Base-by-base conservation (phyloP, 768 basidiomycete genomes). In the Cyathus striatus region DNA sequence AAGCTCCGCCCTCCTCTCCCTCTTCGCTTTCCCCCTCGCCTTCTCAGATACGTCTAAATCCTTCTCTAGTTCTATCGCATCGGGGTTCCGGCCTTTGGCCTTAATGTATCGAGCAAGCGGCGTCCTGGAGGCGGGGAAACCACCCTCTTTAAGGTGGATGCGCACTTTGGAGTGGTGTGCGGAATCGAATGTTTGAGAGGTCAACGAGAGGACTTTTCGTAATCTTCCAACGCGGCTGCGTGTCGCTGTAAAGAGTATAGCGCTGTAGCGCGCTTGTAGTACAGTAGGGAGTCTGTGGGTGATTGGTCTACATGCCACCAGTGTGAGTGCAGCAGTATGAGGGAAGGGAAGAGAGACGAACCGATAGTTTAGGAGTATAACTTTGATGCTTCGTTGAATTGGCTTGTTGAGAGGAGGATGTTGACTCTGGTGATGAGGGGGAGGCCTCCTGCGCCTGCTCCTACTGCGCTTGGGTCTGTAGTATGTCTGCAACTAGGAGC, bases 261-360 rank as follows among this genome's bases (percentile, higher is more conserved):
- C 1, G 91, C 90, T 0, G 93, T 97, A 0, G 90, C 93, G 20
- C 93, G 84, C 57, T 93, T 93, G 66, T 93, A 95, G 59, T 90
- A 90, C 21, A 93, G 76, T 0, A 90, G 68, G 55, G 92, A 93
- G 54, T 92, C 90, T n/a, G 73, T 55, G 0, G 90, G 91, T 1
- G 89, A 86, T 55, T 86, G 83, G 14, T 90, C 90, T 86, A 36
- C 35, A 53, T 22, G 18, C 7, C 21, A 12, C 17, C n/a, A 41
- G 12, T 14, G 9, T n/a, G n/a, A n/a, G n/a, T n/a, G n/a, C n/a
- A 3, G 42, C 52, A 20, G 42, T 23, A 38, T n/a, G n/a, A n/a
- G 34, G 22, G 12, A 33, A 7, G 25, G 43, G 6, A 43, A 27
- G 30, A 35, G 1, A 36, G n/a, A 17, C n/a, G 14, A 48, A 85